A percentile compares a stretch with the other conserved stretches of the same genome.
Conservation (phyloP, 2,329 filamentous ascomycete species). For the Xylariaceae sp. region DNA sequence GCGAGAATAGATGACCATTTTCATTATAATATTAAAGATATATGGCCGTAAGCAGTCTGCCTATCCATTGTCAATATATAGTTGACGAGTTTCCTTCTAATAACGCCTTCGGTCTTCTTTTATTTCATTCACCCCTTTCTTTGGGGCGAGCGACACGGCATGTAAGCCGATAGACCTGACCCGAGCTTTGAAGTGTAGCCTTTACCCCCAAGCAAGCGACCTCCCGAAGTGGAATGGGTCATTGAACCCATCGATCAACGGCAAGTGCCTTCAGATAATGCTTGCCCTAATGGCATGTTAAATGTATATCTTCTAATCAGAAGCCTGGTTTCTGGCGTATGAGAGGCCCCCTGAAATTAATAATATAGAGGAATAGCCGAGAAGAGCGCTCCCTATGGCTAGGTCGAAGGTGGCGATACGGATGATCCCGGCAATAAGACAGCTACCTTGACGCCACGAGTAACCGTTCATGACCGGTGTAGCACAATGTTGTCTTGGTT, state of each 20-base stretch:
- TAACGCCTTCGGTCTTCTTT: not conserved
- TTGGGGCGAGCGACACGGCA: not conserved
- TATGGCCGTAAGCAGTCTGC: not conserved
- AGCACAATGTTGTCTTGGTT: not conserved
- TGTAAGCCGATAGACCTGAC: not conserved
- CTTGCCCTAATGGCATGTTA: not conserved
- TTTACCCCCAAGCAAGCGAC: not conserved
- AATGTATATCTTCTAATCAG: not conserved
- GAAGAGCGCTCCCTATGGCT: not conserved
- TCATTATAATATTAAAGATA: slow-evolving; percentile 7
- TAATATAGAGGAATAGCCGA: not conserved
- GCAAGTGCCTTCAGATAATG: not conserved
- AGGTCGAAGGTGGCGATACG: not conserved
- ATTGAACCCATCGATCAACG: not conserved
- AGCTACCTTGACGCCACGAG: not conserved
- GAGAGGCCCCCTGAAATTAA: not conserved
- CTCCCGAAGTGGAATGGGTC: not conserved
- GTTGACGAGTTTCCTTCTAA: not conserved
- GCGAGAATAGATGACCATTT: not conserved
- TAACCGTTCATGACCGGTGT: not conserved
- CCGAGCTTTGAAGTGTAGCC: not conserved
- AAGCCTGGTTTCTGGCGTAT: not conserved
- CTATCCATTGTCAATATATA: slow-evolving; percentile 5
- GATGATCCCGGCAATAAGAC: not conserved
- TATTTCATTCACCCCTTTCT: not conserved